Evolutionary conservation across 768 basidiomycete species (phyloP), one percentile per base, ranked within the genome.

Genomic region (Podaxis sp.): DNA sequence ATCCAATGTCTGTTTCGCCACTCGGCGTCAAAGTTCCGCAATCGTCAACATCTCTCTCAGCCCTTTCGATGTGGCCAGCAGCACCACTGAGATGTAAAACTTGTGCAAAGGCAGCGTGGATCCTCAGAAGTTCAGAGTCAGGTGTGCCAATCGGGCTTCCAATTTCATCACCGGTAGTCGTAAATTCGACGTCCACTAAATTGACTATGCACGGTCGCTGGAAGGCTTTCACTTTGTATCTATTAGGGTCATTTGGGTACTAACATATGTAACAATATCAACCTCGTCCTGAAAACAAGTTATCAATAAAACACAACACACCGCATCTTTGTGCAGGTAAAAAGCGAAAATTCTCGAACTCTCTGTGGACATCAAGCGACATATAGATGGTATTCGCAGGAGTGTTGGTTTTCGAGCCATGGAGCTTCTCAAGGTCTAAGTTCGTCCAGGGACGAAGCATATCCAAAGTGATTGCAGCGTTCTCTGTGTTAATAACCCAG

Each of bases 101-200:
- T 57, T 64, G 65, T 12, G 64, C 70, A 60, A 69, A 65, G 33
- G 68, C 64, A 17, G 67, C 67, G 63, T 71, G 70, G 38, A 67
- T 33, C 46, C 56, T 40, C 63, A 71, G 59, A 40, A 65, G 61
- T 33, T 61, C 38, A 9, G 68, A 63, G 38, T 68, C 63, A 1
- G 68, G 70, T 12, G 66, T 55, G 8, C 56, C 59, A 25, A 66
- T 33, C 3, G 25, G 22, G 4, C 17, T 19, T 27, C 56, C 41
- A 2, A 60, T 37, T 33, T 65, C 55, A 12, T 33, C 49, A 6
- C 29, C 41, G 38, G 24, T 13, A 9, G 53, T 38, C 12, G 2
- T 2, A 56, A 69, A 69, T 54, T 68, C 57, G 1, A 64, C 66
- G 49, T 64, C 61, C 22, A 40, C 63, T 37, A 55, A 22, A 25